Conservation (phyloP, 352 stramenopile species). For the Globisporangium irregulare region DNA sequence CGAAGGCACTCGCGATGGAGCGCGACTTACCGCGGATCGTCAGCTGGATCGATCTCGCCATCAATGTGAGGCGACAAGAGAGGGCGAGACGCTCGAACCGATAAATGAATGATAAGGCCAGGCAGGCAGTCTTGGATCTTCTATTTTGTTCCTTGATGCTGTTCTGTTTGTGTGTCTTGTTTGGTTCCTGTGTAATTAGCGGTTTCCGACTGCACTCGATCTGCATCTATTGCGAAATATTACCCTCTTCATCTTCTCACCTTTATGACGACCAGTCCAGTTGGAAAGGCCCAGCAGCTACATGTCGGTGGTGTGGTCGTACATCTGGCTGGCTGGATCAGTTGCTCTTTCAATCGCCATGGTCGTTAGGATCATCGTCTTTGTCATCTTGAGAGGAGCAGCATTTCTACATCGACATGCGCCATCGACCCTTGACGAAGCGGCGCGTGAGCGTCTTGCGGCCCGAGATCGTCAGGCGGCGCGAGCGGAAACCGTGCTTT, state of each 20-base stretch:
- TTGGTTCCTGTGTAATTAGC: constrained; percentile 1
- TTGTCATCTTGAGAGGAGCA: not conserved
- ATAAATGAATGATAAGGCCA: too few species aligned
- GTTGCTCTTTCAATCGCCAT: too few species aligned
- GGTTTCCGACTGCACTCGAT: not conserved
- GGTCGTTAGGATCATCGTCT: too few species aligned
- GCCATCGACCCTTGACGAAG: constrained; percentile 80
- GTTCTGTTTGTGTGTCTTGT: not conserved
- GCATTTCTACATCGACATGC: constrained; percentile 68
- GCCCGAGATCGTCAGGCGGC: constrained; percentile 69
- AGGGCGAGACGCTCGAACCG: too few species aligned
- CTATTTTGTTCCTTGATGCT: not conserved
- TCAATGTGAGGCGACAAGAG: not conserved
- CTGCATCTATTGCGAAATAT: not conserved
- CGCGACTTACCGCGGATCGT: not conserved
- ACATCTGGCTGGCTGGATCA: too few species aligned
- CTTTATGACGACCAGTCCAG: too few species aligned
- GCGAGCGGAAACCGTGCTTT: constrained; percentile 83
- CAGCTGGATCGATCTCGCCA: not conserved
- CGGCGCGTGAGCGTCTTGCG: constrained; percentile 79
- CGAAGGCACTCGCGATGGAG: not conserved
- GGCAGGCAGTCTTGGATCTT: constrained; percentile 3
- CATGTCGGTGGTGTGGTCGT: too few species aligned
- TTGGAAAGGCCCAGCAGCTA: too few species aligned
- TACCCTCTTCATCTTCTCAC: not conserved